These are phyloP conservation scores for Magnusiomyces magnusii DNA, from an alignment of 1,139 yeast genomes.

Conservation along the genomic window DNA sequence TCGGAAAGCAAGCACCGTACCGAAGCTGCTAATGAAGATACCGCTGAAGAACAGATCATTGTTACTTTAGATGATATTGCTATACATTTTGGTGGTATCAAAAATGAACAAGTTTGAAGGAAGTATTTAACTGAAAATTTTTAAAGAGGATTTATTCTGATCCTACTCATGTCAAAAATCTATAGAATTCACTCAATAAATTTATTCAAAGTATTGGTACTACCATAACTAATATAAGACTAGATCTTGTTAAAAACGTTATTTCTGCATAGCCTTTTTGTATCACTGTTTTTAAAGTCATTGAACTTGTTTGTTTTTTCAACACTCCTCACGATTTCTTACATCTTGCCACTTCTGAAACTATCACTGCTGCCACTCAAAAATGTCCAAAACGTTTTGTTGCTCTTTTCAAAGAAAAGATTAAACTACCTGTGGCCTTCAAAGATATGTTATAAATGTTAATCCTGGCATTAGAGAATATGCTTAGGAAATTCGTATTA, in stretches of 20 bases:
- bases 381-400: constrained; percentile 38
- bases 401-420: constrained; percentile 48
- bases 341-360: constrained; percentile 57
- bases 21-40: constrained; percentile 58
- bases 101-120: constrained; percentile 63
- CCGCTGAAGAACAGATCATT: constrained; percentile 78
- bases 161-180: constrained; percentile 70
- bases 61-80: constrained; percentile 72
- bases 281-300: constrained; percentile 66
- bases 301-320: constrained; percentile 37
- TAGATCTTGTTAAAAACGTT: constrained; percentile 49
- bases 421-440: constrained; percentile 70
- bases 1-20: constrained; percentile 46
- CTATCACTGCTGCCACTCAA: constrained; percentile 47
- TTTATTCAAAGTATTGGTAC: constrained; percentile 68
- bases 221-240: constrained; percentile 49
- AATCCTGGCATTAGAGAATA: constrained; percentile 57
- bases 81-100: constrained; percentile 67
- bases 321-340: constrained; percentile 28
- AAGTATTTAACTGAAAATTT: constrained; percentile 51
- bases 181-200: constrained; percentile 75
- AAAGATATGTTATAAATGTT: constrained; percentile 74
- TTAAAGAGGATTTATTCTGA: constrained; percentile 54
- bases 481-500: constrained; percentile 71
- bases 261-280: constrained; percentile 66